phyloP scores from a whole-genome alignment of 2,329 filamentous ascomycete genomes.

The Penicillium sclerotiorum region DNA sequence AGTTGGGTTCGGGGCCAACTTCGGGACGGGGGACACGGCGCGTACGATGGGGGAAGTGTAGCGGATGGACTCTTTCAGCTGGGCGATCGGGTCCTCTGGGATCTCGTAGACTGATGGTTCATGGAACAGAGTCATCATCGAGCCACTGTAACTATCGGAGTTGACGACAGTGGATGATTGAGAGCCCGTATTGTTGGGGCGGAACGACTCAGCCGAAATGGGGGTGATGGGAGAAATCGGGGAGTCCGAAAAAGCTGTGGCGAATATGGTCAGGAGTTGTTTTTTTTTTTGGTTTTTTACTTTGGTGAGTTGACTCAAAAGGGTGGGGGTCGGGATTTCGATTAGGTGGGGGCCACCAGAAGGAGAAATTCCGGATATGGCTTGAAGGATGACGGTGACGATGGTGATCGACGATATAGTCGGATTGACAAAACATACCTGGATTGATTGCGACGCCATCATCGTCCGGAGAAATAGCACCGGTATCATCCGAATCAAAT shows the following conservation, averaged over 20 bases:
- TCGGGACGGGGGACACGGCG: constrained; percentile 20
- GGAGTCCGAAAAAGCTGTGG: constrained; percentile 8
- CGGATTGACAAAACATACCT: constrained; percentile 23
- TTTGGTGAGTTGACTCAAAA: neutral
- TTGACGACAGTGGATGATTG: constrained; percentile 41
- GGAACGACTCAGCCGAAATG: constrained; percentile 27
- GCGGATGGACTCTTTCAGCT: constrained; percentile 36
- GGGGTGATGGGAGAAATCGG: constrained; percentile 18
- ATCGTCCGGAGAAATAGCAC: constrained; percentile 24
- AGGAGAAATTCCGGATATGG: neutral
- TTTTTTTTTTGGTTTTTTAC: constrained; percentile 1
- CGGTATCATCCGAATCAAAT: constrained; percentile 26
- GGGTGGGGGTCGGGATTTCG: neutral
- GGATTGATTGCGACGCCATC: constrained; percentile 26
- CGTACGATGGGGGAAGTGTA: constrained; percentile 36
- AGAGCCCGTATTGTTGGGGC: constrained; percentile 33
- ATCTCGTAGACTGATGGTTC: constrained; percentile 27
- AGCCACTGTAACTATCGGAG: constrained; percentile 37
- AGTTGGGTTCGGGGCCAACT: constrained; percentile 23
- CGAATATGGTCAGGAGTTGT: constrained; percentile 10
- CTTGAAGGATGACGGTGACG: neutral
- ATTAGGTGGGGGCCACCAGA: neutral
- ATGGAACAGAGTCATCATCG: constrained; percentile 37
- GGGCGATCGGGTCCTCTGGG: constrained; percentile 31
- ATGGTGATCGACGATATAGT: neutral